Evolutionary conservation across 495 filamentous ascomycete species (phyloP).

Genomic region (Penicilliopsis zonata): DNA sequence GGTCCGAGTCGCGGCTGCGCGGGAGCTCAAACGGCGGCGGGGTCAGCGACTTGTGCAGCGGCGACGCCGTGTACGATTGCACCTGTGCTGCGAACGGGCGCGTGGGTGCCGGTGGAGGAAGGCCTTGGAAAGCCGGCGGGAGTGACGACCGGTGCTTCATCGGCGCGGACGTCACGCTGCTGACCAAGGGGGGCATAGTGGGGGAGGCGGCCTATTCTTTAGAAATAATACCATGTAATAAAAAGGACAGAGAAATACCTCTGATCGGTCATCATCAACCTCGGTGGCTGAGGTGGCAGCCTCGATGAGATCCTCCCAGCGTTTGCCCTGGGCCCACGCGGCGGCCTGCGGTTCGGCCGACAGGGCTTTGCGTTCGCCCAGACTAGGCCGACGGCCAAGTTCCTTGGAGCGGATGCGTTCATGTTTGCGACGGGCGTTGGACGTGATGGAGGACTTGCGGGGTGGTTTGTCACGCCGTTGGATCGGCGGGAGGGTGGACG

Average conservation of each 20-base stretch:
- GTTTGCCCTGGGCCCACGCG: conserved; percentile 65
- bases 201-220: too few species aligned
- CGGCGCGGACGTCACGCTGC: conserved; percentile 30
- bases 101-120: conserved; percentile 32
- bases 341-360: conserved; percentile 67
- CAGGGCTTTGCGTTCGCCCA: conserved; percentile 66
- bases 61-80: conserved; percentile 78
- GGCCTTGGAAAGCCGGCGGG: conserved; percentile 47
- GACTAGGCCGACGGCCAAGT: conserved; percentile 49
- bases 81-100: conserved; percentile 46
- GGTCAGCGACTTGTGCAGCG: conserved; percentile 74
- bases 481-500: conserved; percentile 72
- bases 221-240: too few species aligned
- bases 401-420: conserved; percentile 67
- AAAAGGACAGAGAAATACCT: conserved; percentile 14
- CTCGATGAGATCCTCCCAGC: conserved; percentile 92
- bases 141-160: conserved; percentile 60
- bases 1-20: conserved; percentile 38
- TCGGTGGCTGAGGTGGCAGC: conserved; percentile 84
- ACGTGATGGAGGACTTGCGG: conserved; percentile 73
- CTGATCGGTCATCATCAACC: conserved; percentile 67
- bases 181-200: conserved; percentile 33
- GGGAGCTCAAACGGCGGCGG: conserved; percentile 59
- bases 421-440: conserved; percentile 63
- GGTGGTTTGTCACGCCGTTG: conserved; percentile 56